Evolutionary conservation across 179 eudicot species (phyloP), one percentile per base, ranked within the genome.

Genomic region (Silene vulgaris): DNA sequence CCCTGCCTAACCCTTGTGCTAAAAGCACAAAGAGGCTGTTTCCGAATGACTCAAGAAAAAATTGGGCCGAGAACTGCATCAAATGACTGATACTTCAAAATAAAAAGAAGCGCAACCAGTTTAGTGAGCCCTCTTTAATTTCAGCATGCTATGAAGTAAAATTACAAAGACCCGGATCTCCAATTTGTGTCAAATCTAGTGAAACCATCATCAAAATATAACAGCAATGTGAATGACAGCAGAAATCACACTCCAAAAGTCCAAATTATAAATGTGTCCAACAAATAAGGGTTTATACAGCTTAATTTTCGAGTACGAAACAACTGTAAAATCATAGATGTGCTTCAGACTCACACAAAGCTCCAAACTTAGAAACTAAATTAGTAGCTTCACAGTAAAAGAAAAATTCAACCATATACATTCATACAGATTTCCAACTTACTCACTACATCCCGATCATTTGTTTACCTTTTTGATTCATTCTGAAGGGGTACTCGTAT

Each of bases 281-380:
- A 50, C 21, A 52, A 52, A 71, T 14, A 43, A 28, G 20, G 43
- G n/a, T 71, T 71, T 71, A 37, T 12, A 13, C 59, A 37, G n/a
- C 8, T 4, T 14, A 8, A 67, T 67, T 35, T 30, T 13, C 9
- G 69, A 65, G 7, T 35, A 35, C 40, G 8, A 1, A 1, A 29
- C 3, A 35, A 35, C 40, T 35, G 40, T 35, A 8, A 35, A 35
- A 0, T 40, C 45, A 37, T 37, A n/a, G n/a, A n/a, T 13, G 32
- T 6, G 5, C 20, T 5, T 16, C 43, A 43, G 14, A 45, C 19
- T 19, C 69, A 29, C 8, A 28, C 69, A 69, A 69, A 40, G 72
- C 28, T 43, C 72, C 30, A 69, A 69, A 69, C 56, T 69, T 69
- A 20, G 57, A 69, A 43, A 69, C 72, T 66, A 32, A 23, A 61